Conservation (phyloP, 306 rosid species). For the peach (Prunus persica) region Prunus_persica_NCBIv2 NC_034009.1:30341501-30342000, state of each 20-base stretch:
- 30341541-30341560: too few species aligned
- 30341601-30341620: too few species aligned
- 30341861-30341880: conserved; percentile 11
- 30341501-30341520: too few species aligned
- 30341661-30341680: too few species aligned
- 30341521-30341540: too few species aligned
- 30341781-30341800: not conserved
- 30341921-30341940: not conserved
- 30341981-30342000: not conserved
- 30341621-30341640: too few species aligned
- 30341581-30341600: too few species aligned
- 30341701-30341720: not conserved
- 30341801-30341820: not conserved
- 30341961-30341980: not conserved
- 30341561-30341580: too few species aligned
- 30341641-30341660: too few species aligned
- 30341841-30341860: not conserved
- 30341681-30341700: not conserved
- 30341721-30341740: not conserved
- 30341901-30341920: not conserved
- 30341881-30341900: conserved; percentile 7
- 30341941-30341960: not conserved
- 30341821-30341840: not conserved
- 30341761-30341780: not conserved
- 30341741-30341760: not conserved